Evolutionary conservation across 306 rosid species (phyloP), one percentile per base, ranked within the genome.

Genomic region (Vachellia pachyceras): DNA sequence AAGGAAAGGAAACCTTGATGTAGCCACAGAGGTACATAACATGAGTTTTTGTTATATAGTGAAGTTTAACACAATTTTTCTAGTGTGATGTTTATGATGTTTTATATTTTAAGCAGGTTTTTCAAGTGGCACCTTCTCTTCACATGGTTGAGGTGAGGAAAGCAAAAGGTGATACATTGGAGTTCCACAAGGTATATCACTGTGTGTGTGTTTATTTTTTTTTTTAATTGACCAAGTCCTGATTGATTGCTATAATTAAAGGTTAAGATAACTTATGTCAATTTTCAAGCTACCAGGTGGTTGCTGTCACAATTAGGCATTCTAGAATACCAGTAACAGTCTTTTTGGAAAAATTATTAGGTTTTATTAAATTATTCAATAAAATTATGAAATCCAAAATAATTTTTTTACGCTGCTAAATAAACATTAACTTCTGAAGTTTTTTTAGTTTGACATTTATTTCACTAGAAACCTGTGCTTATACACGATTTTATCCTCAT

Each of bases 121-220:
- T 95, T 87, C 99, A 95, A 91, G 98, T 95, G 50, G 99, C 98
- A 47, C 99, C 99, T 80, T 93, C 93, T 71, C 90, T 95, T 81
- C 99, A 95, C 88, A 92, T 95, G 97, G 99, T 93, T 61, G 98
- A 95, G 88, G 91, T 95, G 69, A 86, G 99, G 73, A 95, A 93
- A 87, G 98, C 99, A 3, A 95, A 95, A 84, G 99, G 99, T 33
- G 99, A 93, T 87, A 95, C 99, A 3, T 88, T 95, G 89, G 99
- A 95, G 87, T 95, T 95, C 78, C 98, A 93, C 64, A 95, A 93
- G 97, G 99, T 58, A 58, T 92, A n/a, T n/a, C n/a, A n/a, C n/a
- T n/a, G n/a, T n/a, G n/a, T n/a, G n/a, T n/a, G n/a, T n/a, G n/a
- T n/a, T n/a, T n/a, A n/a, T n/a, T n/a, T n/a, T n/a, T n/a, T n/a